Evolutionary conservation across 2,329 filamentous ascomycete genomes (phyloP).

Genomic region (Golovinomyces cichoracearum): DNA sequence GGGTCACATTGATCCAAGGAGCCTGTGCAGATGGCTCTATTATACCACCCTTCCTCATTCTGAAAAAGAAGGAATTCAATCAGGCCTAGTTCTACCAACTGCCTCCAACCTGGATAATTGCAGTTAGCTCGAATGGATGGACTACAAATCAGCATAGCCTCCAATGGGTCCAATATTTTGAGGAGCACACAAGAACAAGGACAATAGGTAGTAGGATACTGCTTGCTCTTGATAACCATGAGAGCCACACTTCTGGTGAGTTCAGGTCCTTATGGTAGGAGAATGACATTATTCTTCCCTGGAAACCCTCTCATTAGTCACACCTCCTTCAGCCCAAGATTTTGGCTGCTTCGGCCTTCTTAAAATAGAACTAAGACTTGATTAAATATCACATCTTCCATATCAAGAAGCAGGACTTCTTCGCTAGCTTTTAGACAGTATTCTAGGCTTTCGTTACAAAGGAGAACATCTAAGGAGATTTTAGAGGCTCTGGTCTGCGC

Average conservation of each 20-base stretch:
- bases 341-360: neutral
- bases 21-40: neutral
- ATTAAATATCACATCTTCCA: neutral
- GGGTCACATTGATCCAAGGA: neutral
- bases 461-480: neutral
- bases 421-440: neutral
- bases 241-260: neutral
- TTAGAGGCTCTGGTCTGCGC: neutral
- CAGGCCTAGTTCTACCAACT: neutral
- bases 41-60: neutral
- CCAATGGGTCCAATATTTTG: neutral
- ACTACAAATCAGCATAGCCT: neutral
- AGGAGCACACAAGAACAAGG: neutral
- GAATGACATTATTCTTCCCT: neutral
- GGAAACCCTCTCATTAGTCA: neutral
- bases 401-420: neutral
- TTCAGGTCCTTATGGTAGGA: neutral
- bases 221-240: neutral
- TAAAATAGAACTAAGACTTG: neutral
- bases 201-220: neutral
- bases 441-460: neutral
- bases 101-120: neutral
- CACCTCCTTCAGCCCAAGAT: neutral
- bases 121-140: neutral
- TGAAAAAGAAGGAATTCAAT: neutral